Conservation (phyloP, 169 alveolate species). For the Eimeria acervulina region DNA sequence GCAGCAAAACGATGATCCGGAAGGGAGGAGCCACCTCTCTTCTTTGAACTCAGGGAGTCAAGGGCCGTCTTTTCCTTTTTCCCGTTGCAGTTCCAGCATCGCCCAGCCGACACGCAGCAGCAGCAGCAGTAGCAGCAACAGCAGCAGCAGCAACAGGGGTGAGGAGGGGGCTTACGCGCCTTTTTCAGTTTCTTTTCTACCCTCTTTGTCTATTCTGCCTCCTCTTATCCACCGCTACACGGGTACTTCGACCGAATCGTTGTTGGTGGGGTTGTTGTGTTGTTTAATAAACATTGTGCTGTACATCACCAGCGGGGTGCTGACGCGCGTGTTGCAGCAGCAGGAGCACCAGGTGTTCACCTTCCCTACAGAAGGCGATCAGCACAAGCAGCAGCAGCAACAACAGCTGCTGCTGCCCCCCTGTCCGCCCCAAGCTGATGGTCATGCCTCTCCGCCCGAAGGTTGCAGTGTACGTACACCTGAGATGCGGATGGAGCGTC, state of each 20-base stretch:
- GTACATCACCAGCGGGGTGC: slow-evolving; percentile 70
- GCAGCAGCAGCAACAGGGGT: slow-evolving; percentile 11
- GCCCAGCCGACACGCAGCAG: too few species aligned
- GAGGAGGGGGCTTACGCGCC: not conserved
- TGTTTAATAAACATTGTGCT: slow-evolving; percentile 65
- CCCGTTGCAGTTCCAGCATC: not conserved
- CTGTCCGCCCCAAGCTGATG: not conserved
- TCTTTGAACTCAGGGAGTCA: not conserved
- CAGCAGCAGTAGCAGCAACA: slow-evolving; percentile 43
- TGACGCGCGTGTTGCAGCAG: slow-evolving; percentile 77
- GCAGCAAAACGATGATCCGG: not conserved
- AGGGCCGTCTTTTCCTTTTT: not conserved
- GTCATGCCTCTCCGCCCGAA: not conserved
- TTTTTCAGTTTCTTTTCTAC: not conserved
- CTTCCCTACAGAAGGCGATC: not conserved
- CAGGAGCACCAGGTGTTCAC: slow-evolving; percentile 52
- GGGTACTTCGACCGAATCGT: slow-evolving; percentile 28
- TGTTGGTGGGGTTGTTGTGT: slow-evolving; percentile 71
- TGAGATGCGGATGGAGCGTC: not conserved
- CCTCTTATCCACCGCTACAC: slow-evolving; percentile 47
- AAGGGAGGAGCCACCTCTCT: not conserved
- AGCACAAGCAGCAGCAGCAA: slow-evolving; percentile 14
- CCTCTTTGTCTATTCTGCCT: not conserved
- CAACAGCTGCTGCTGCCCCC: slow-evolving; percentile 39
- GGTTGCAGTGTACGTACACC: slow-evolving; percentile 34